Base-by-base conservation (phyloP, 352 stramenopile genomes). In the Pythium sp. region DNA sequence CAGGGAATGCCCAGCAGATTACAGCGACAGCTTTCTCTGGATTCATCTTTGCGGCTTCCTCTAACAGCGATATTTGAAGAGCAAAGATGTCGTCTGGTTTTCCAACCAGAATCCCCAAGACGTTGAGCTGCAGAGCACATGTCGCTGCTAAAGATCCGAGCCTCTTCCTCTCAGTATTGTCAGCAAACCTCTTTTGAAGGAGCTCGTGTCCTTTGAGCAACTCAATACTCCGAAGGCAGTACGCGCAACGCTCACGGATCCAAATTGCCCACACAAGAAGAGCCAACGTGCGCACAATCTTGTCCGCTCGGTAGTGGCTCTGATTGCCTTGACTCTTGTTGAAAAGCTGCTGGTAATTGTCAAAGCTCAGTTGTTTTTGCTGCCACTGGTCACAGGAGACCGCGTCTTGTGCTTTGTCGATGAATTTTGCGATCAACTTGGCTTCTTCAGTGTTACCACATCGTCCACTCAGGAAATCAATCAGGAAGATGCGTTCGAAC, bases 121-220 rank as follows among this genome's bases (percentile, higher is more conserved):
- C 28, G 32, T 81, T 76, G 18, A 89, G 54, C 9, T 85, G 75
- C 8, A 89, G 62, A 8, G 78, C 77, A 64, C 73, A 86, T 34
- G 58, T 79, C 24, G 75, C 78, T 41, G 73, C 69, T n/a, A 76
- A 15, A 7, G 59, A 68, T 24, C 80, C 75, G 12, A 77, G 4
- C 18, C 58, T 51, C 32, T 7, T 34, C 7, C 41, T 36, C 54
- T 68, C 58, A 20, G 24, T 9, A 11, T 46, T 32, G 32, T 43
- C n/a, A 58, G 8, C 9, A 6, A 0, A 6, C n/a, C 9, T 28
- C 8, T 61, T 9, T 46, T 43, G n/a, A 62, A 47, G 7, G 4
- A 32, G 12, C 1, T 58, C 63, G n/a, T 36, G 69, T 28, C 2
- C 36, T 22, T 54, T 58, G 28, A 72, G 55, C 12, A 70, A n/a